Percentiles rank a stretch among this genome's conserved stretches.
Conservation (phyloP, 1,284 basidiomycete species). For the Pseudozyma pruni region DNA sequence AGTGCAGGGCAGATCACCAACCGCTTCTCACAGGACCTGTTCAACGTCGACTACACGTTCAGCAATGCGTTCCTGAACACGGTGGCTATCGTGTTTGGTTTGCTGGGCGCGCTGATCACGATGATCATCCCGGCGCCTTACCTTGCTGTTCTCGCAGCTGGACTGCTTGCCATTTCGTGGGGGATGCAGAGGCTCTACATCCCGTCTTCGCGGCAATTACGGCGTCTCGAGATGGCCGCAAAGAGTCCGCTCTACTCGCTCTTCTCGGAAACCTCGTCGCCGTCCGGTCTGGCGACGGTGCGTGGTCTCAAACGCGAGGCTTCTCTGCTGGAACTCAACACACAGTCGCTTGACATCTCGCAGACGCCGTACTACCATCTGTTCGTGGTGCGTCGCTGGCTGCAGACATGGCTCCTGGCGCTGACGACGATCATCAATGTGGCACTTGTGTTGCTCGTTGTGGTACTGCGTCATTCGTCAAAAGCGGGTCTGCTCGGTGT, state of each 20-base stretch:
- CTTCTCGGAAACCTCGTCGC: slow-evolving; percentile 47
- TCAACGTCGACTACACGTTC: slow-evolving; percentile 45
- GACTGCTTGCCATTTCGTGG: slow-evolving; percentile 16
- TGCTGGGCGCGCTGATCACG: slow-evolving; percentile 23
- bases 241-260: slow-evolving; percentile 53
- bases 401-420: slow-evolving; percentile 53
- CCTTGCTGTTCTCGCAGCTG: slow-evolving; percentile 18
- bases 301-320: slow-evolving; percentile 44
- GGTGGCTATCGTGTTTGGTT: slow-evolving; percentile 1
- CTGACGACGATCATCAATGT: slow-evolving; percentile 46
- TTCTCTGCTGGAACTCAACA: slow-evolving; percentile 39
- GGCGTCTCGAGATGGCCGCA: slow-evolving; percentile 51
- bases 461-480: slow-evolving; percentile 42
- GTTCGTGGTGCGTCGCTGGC: slow-evolving; percentile 52
- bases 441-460: slow-evolving; percentile 46
- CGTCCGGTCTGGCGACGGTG: slow-evolving; percentile 49
- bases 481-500: slow-evolving; percentile 63
- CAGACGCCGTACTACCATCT: slow-evolving; percentile 52
- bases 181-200: slow-evolving; percentile 48
- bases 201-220: slow-evolving; percentile 51
- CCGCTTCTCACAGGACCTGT: slow-evolving; percentile 58
- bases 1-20: slow-evolving; percentile 51
- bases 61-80: slow-evolving; percentile 26
- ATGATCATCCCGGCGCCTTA: slow-evolving; percentile 53
- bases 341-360: slow-evolving; percentile 29